These are phyloP conservation scores for Cladosporium sp. DNA, from an alignment of 2,329 filamentous ascomycete genomes.

Conservation along the genomic window DNA sequence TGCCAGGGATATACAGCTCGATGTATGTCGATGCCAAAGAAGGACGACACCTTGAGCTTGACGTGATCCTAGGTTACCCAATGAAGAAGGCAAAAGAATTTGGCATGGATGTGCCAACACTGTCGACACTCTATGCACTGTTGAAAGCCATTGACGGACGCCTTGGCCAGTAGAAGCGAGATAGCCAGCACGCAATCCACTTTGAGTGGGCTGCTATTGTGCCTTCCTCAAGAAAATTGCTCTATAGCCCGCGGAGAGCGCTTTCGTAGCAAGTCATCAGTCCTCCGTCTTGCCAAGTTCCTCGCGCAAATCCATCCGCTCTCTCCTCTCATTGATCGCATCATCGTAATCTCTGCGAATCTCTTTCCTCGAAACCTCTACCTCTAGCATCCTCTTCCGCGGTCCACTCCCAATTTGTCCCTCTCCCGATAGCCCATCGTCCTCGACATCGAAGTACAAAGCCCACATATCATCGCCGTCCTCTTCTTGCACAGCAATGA, in stretches of 20 bases:
- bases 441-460: constrained; percentile 19
- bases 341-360: constrained; percentile 20
- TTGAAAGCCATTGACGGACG: constrained; percentile 24
- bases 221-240: neutral
- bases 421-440: constrained; percentile 17
- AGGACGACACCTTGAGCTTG: constrained; percentile 43
- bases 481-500: constrained; percentile 19
- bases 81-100: constrained; percentile 38
- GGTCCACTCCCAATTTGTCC: constrained; percentile 20
- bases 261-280: neutral
- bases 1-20: constrained; percentile 41
- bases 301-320: constrained; percentile 21
- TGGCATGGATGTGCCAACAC: constrained; percentile 36
- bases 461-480: constrained; percentile 22
- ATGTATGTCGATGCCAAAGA: constrained; percentile 44
- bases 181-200: neutral
- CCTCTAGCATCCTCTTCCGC: constrained; percentile 28
- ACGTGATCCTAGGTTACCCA: constrained; percentile 44
- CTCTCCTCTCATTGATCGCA: constrained; percentile 25
- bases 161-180: constrained; percentile 10
- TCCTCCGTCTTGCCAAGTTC: constrained; percentile 11
- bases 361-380: constrained; percentile 31
- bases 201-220: neutral
- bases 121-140: constrained; percentile 38
- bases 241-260: neutral